These are phyloP conservation scores for Yarrowia bubula DNA, from an alignment of 805 yeast species.

Conservation along the genomic window DNA sequence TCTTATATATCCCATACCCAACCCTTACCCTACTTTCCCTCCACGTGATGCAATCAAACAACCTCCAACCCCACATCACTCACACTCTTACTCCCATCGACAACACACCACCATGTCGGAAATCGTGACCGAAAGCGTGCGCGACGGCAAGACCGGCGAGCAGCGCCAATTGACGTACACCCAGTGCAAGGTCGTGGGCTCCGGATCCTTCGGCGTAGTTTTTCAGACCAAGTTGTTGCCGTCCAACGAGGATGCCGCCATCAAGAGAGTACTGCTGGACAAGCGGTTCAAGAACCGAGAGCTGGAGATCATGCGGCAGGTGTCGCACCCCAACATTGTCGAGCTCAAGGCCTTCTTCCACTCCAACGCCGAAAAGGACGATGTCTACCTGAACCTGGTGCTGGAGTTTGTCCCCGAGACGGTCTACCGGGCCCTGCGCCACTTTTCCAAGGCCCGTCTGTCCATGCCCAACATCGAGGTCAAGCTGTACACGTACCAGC, in stretches of 20 bases:
- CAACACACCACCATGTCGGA: conserved; percentile 30
- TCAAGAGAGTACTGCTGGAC: conserved; percentile 95
- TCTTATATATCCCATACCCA: too few relatives aligned
- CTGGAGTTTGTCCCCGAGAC: conserved; percentile 96
- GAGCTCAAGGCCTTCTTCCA: conserved; percentile 85
- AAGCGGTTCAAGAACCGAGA: conserved; percentile 89
- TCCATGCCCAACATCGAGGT: conserved; percentile 89
- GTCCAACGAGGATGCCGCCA: conserved; percentile 78
- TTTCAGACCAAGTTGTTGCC: conserved; percentile 79
- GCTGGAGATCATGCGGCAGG: conserved; percentile 88
- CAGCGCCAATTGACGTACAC: conserved; percentile 65
- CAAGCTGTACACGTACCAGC: conserved; percentile 81
- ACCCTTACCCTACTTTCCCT: too few relatives aligned
- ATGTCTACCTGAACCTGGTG: conserved; percentile 82
- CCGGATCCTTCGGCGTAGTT: conserved; percentile 99
- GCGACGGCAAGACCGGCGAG: conserved; percentile 69
- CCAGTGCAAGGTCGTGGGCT: conserved; percentile 90
- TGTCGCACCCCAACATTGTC: conserved; percentile 83
- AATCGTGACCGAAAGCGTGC: conserved; percentile 59
- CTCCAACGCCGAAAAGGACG: conserved; percentile 69
- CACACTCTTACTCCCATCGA: neutral
- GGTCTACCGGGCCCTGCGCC: conserved; percentile 83
- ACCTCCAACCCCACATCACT: too few relatives aligned
- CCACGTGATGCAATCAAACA: too few relatives aligned
- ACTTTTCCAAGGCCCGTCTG: conserved; percentile 52